Evolutionary conservation across 192 early-diverging fungal genomes (phyloP).

Genomic region (Coemansia reversa): DNA sequence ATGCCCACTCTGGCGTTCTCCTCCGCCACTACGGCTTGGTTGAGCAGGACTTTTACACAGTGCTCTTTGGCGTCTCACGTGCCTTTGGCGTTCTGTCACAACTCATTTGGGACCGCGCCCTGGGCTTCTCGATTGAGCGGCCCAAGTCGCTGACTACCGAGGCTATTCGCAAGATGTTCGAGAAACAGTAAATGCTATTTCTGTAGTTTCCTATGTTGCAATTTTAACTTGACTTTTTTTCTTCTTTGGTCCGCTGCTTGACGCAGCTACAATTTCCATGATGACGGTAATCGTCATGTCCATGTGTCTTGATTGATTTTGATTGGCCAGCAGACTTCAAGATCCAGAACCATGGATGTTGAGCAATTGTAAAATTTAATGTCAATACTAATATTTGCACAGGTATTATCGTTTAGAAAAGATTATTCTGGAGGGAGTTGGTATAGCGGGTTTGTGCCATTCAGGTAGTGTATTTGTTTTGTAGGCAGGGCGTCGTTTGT

Average conservation of each 20-base stretch:
- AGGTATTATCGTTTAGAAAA: too few species aligned
- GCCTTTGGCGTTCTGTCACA: conserved; percentile 92
- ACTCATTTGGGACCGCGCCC: conserved; percentile 96
- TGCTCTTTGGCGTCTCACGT: conserved; percentile 98
- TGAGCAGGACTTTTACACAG: conserved; percentile 99
- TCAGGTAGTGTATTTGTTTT: too few species aligned
- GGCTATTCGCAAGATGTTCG: conserved; percentile 85
- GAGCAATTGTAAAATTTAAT: too few species aligned
- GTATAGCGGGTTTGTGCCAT: too few species aligned
- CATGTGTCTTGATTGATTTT: too few species aligned
- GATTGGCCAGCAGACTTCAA: too few species aligned
- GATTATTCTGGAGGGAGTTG: too few species aligned
- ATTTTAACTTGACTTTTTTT: neutral
- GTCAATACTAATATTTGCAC: too few species aligned
- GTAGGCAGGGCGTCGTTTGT: too few species aligned
- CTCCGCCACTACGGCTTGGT: conserved; percentile 94
- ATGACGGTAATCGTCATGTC: too few species aligned
- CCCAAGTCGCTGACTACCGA: conserved; percentile 90
- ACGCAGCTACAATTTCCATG: neutral
- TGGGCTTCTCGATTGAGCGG: conserved; percentile 91
- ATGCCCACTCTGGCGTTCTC: conserved; percentile 97
- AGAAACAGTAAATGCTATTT: conserved; percentile 33
- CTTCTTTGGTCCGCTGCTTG: too few species aligned
- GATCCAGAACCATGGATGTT: too few species aligned
- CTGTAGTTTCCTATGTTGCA: neutral